phyloP scores from a whole-genome alignment of 371 early-diverging fungal genomes.

The Massospora cicadina region DNA sequence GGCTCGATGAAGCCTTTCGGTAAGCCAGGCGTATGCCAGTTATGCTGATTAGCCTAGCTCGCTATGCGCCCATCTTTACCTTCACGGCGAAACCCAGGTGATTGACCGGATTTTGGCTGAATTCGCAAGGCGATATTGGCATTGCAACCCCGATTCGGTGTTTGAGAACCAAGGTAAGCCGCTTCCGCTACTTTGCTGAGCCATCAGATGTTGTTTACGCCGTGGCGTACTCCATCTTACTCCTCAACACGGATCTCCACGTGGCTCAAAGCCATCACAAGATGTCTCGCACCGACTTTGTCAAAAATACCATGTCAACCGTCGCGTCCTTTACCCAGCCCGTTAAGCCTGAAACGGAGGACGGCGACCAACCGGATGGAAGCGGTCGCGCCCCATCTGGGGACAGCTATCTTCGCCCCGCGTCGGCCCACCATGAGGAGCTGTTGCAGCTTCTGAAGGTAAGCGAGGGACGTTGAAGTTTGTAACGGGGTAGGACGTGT shows the following conservation, averaged over 20 bases:
- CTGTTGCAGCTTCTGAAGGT: slow-evolving; percentile 6
- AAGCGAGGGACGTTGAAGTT: neutral
- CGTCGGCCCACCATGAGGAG: slow-evolving; percentile 9
- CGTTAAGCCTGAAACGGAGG: slow-evolving; percentile 9
- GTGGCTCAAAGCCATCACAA: slow-evolving; percentile 46
- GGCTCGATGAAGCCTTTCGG: slow-evolving; percentile 69
- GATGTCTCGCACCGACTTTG: slow-evolving; percentile 39
- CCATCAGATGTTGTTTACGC: slow-evolving; percentile 68
- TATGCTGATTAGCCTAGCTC: slow-evolving; percentile 16
- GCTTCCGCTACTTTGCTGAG: too few species aligned
- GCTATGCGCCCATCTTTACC: slow-evolving; percentile 53
- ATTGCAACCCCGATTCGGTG: slow-evolving; percentile 47
- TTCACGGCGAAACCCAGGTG: slow-evolving; percentile 83
- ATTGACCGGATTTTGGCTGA: slow-evolving; percentile 72
- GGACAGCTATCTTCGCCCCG: slow-evolving; percentile 11
- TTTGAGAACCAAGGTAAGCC: slow-evolving; percentile 27
- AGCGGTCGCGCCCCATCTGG: neutral
- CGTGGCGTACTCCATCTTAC: slow-evolving; percentile 61
- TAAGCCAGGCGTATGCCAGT: slow-evolving; percentile 11
- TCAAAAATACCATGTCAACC: slow-evolving; percentile 35
- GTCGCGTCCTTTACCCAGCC: slow-evolving; percentile 20
- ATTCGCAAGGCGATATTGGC: slow-evolving; percentile 62
- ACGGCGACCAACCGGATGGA: slow-evolving; percentile 8
- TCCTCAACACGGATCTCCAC: slow-evolving; percentile 86
- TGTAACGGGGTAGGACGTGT: slow-evolving; percentile 39